Evolutionary conservation across 2,329 filamentous ascomycete species (phyloP).

Genomic region (Nigrospora sphaerica): DNA sequence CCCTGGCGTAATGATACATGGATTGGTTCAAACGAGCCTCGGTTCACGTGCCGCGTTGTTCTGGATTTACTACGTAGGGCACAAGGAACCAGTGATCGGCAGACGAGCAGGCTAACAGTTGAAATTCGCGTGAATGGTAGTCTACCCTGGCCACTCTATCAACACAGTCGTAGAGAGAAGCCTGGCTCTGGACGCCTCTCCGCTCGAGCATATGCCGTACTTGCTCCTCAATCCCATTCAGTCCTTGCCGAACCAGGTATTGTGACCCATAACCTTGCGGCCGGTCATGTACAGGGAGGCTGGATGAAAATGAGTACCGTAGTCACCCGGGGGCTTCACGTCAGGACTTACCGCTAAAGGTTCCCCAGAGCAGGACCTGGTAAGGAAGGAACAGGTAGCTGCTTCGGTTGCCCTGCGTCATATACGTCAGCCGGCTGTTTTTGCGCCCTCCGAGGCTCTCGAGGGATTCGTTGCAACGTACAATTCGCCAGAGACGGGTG

Average conservation of each 20-base stretch:
- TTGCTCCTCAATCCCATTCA: constrained; percentile 22
- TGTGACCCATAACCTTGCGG: constrained; percentile 69
- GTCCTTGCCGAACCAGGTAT: constrained; percentile 64
- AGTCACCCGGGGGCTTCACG: no score
- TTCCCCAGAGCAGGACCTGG: constrained; percentile 56
- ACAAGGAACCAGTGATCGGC: background rate
- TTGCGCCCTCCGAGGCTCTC: background rate
- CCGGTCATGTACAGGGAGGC: constrained; percentile 63
- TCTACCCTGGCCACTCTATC: constrained; percentile 7
- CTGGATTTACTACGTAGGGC: background rate
- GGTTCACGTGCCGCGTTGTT: background rate
- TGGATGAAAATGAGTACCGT: constrained; percentile 20
- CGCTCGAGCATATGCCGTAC: constrained; percentile 13
- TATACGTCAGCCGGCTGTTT: constrained; percentile 15
- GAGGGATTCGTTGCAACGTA: constrained; percentile 36
- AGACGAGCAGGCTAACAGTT: no score
- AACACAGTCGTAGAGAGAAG: constrained; percentile 3
- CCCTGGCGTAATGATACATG: constrained; percentile 1
- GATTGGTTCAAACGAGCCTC: background rate
- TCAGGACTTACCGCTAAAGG: constrained; percentile 49
- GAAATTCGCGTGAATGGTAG: constrained; percentile 6
- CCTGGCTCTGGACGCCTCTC: constrained; percentile 11
- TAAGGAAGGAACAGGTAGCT: constrained; percentile 61
- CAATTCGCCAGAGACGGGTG: constrained; percentile 71
- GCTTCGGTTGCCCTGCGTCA: constrained; percentile 55